phyloP scores from a whole-genome alignment of 352 stramenopile species.

The Phytophthora crassamura region DNA sequence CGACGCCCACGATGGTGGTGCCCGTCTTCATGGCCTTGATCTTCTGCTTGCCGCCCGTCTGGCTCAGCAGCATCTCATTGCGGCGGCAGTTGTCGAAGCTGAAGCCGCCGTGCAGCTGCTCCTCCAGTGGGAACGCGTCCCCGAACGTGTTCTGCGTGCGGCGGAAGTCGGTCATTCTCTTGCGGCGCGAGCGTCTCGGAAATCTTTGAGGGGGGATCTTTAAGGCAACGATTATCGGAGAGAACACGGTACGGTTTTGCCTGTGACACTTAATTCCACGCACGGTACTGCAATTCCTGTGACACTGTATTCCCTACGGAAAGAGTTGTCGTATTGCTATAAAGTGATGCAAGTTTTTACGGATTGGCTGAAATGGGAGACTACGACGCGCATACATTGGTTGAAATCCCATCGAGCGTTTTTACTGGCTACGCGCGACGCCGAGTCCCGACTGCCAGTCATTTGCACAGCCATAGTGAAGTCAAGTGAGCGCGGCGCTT shows the following conservation, averaged over 20 bases:
- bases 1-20: constrained; percentile 96
- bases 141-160: constrained; percentile 84
- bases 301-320: constrained; percentile 1
- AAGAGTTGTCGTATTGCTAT: background rate
- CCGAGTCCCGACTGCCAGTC: constrained; percentile 79
- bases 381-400: constrained; percentile 33
- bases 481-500: constrained; percentile 51
- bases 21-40: constrained; percentile 94
- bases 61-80: constrained; percentile 88
- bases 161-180: constrained; percentile 81
- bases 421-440: constrained; percentile 44
- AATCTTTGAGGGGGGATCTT: constrained; percentile 43
- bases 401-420: constrained; percentile 25
- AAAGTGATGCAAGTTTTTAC: background rate
- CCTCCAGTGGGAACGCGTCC: constrained; percentile 65
- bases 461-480: constrained; percentile 75
- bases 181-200: constrained; percentile 1
- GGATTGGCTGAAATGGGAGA: constrained; percentile 40
- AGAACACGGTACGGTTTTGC: background rate
- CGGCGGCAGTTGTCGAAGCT: constrained; percentile 94
- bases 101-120: constrained; percentile 82
- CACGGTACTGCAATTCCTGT: background rate
- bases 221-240: background rate
- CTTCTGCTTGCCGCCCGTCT: constrained; percentile 58
- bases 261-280: no score